Base-by-base conservation (phyloP, 2,329 filamentous ascomycete genomes). In the Aspergillus oerlinghausenensis region DNA sequence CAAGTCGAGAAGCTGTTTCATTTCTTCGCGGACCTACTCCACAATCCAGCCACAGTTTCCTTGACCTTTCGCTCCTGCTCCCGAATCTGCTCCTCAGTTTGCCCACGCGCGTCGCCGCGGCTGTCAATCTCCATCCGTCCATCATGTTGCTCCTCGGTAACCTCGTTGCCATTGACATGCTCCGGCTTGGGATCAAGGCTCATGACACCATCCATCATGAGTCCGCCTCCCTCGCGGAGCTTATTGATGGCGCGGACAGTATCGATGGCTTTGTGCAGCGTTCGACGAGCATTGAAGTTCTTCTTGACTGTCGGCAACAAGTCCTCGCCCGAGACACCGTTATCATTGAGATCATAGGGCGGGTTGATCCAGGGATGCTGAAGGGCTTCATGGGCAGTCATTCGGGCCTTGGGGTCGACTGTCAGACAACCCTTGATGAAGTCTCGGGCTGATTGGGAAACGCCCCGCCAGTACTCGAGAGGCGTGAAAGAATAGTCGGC, bases 401-500 rank as follows among this genome's bases (percentile, higher is more conserved):
- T 94, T 66, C 94, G 90, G 64, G 86, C 84, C 57, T 83, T 83
- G 2, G 92, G 89, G 70, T 97, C 92, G 70, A 97, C 88, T 42
- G 94, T 97, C 54, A 99, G 81, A 71, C 94, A 99, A 61, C 86
- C 84, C 65, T 88, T 86, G 77, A 99, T 96, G 75, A 99, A 99
- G 65, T 96, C 89, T 68, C 95, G 89, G 45, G 93, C 90, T 50
- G 86, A 83, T 52, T 87, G 82, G 25, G 91, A 96, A 60, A 99
- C 93, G 59, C 90, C 91, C 60, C 92, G 89, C 94, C 94, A 99
- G 81, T 97, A 97, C 73, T 97, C 93, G 60, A 90, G 78, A 1
- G 94, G 94, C 3, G 90, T 93, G 75, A 97, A 99, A 70, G 86
- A 89, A 80, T 97, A 99, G 78, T 97, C 93, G 58, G 94, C 94